Evolutionary conservation across 1,139 yeast species (phyloP), one percentile per base, ranked within the genome.

Genomic region (Geotrichum macrosporum): DNA sequence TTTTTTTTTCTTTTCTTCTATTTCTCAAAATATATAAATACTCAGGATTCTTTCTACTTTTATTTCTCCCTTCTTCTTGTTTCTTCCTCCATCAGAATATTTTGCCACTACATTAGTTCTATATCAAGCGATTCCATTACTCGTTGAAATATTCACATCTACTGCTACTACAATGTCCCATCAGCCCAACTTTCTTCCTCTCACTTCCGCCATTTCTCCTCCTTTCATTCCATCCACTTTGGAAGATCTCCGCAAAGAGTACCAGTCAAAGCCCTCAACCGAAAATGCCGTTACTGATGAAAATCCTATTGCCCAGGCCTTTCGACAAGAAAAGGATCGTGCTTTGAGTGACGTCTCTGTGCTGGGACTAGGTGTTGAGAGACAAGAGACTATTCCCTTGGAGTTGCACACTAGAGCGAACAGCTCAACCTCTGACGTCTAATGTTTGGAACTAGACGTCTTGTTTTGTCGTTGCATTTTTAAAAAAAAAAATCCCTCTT

Each of bases 121-220:
- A n/a, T n/a, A n/a, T n/a, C n/a, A n/a, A n/a, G n/a, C n/a, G n/a
- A n/a, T 16, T 16, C 26, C 15, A 12, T 18, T 26, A 2, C 8
- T 18, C 12, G 16, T 37, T 3, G 19, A 26, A 4, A 18, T 22
- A 20, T 18, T 26, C n/a, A 8, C 35, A 13, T 15, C 34, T 20
- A 41, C 34, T 22, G 33, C 44, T n/a, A 10, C 24, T 4, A 29
- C 32, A 29, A 44, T 44, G 48, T 26, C 24, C 26, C 26, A 19
- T 8, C 4, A 34, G 22, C 22, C 29, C 9, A 21, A 22, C 27
- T 45, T 45, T 26, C 36, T 45, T n/a, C 33, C 44, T 5, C 32
- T 45, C 24, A 45, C 48, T n/a, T 16, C 45, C n/a, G 30, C 44
- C 20, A 26, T 45, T 21, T 45, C 48, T 9, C 40, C 44, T 24